These are phyloP conservation scores for Knoxdaviesia proteae DNA, from an alignment of 2,329 filamentous ascomycete species.

Conservation along the genomic window DNA sequence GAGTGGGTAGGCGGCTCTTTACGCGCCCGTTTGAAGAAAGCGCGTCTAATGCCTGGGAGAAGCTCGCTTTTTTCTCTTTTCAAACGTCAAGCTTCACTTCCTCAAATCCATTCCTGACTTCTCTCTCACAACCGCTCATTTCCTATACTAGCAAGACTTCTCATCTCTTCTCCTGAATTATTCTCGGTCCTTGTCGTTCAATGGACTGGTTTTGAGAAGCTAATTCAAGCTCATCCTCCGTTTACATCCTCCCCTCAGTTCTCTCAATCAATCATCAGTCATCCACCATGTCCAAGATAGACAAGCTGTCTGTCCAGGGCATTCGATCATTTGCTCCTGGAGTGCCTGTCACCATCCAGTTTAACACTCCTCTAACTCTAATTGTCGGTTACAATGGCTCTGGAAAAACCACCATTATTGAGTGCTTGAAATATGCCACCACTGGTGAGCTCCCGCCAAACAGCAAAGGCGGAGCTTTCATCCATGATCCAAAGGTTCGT, in stretches of 20 bases:
- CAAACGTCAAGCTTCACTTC: too few relatives aligned
- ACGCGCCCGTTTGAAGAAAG: too few relatives aligned
- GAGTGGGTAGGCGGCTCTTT: too few relatives aligned
- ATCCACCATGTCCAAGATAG: conserved; percentile 51
- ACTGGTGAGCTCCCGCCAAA: conserved; percentile 87
- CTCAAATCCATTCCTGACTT: background rate
- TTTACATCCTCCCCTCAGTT: background rate
- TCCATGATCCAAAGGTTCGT: conserved; percentile 77
- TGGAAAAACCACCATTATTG: conserved; percentile 96
- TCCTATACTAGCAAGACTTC: background rate
- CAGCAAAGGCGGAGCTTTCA: conserved; percentile 75
- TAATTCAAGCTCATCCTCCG: background rate
- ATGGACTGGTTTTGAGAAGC: background rate
- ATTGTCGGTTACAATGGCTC: conserved; percentile 97
- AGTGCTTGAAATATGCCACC: conserved; percentile 94
- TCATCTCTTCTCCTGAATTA: background rate
- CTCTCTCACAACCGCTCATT: background rate
- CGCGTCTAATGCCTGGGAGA: too few relatives aligned
- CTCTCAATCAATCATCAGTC: background rate
- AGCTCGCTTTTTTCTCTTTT: too few relatives aligned
- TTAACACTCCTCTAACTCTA: conserved; percentile 76
- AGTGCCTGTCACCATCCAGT: conserved; percentile 59
- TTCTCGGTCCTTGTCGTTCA: background rate
- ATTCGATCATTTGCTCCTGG: conserved; percentile 68
- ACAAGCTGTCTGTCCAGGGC: conserved; percentile 72